phyloP scores from a whole-genome alignment of 495 filamentous ascomycete species.

The Neurospora tetrasperma region DNA sequence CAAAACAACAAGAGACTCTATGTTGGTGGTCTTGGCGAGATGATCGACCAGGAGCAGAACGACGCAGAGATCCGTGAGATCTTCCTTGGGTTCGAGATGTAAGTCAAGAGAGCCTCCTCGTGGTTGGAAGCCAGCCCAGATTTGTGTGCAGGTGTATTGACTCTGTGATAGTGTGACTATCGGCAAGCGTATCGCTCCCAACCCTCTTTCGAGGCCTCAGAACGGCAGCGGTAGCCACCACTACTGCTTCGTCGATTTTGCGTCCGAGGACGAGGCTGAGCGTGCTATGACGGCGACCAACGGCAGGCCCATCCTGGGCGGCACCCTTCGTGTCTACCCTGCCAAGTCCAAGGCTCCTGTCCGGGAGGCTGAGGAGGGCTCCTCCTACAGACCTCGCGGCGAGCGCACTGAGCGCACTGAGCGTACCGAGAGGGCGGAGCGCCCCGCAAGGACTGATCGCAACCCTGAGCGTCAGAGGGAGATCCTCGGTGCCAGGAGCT shows the following conservation, averaged over 20 bases:
- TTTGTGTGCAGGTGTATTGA: background rate
- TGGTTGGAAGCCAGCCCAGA: conserved; percentile 9
- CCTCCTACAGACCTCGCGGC: background rate
- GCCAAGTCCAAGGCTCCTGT: conserved; percentile 9
- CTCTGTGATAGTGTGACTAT: conserved; percentile 35
- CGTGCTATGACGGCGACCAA: conserved; percentile 25
- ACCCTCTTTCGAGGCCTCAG: conserved; percentile 39
- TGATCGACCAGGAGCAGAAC: conserved; percentile 45
- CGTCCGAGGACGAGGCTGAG: conserved; percentile 44
- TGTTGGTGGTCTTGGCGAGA: conserved; percentile 51
- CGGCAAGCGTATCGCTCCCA: conserved; percentile 54
- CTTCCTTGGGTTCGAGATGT: conserved; percentile 49
- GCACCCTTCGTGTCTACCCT: conserved; percentile 11
- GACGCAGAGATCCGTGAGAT: conserved; percentile 44
- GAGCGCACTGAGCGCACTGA: background rate
- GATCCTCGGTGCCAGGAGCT: conserved; percentile 13
- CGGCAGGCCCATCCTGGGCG: conserved; percentile 13
- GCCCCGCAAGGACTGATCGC: conserved; percentile 6
- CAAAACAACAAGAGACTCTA: conserved; percentile 45
- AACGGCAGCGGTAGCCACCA: conserved; percentile 44
- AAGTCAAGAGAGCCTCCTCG: conserved; percentile 4
- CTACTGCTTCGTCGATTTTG: conserved; percentile 60
- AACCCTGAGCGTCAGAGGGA: conserved; percentile 4
- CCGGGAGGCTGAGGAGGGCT: background rate
- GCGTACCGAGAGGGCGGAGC: conserved; percentile 1